A percentile compares a stretch with the other conserved stretches of the same genome.
These are phyloP conservation scores for Westerdykella ornata DNA, from an alignment of 2,329 filamentous ascomycete species.

Conservation along the genomic window DNA sequence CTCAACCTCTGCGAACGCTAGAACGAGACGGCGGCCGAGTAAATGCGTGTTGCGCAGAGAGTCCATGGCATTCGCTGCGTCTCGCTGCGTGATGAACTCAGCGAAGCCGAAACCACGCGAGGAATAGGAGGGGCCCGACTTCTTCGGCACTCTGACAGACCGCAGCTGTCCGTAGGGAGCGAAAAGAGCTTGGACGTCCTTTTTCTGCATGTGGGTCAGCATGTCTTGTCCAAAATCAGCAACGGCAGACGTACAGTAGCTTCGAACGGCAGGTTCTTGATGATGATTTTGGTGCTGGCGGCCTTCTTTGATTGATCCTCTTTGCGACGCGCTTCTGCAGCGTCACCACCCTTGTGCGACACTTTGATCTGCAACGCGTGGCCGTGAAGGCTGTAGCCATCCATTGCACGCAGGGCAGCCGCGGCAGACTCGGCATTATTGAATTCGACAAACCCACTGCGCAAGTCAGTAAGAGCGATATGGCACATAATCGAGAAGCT, in stretches of 20 bases:
- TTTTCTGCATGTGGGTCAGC: constrained; percentile 52
- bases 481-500: background rate
- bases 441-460: constrained; percentile 80
- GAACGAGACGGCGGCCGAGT: constrained; percentile 77
- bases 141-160: constrained; percentile 89
- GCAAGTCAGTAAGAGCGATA: background rate
- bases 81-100: constrained; percentile 84
- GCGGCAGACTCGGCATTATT: constrained; percentile 68
- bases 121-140: constrained; percentile 76
- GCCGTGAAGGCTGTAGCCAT: constrained; percentile 78
- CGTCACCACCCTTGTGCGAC: constrained; percentile 81
- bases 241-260: constrained; percentile 40
- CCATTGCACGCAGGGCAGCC: constrained; percentile 75
- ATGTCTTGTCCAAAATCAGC: constrained; percentile 2
- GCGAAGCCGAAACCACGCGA: constrained; percentile 95
- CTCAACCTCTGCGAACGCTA: constrained; percentile 87
- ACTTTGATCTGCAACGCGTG: constrained; percentile 80
- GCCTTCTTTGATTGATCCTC: constrained; percentile 78
- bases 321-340: constrained; percentile 75
- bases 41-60: constrained; percentile 89
- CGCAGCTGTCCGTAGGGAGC: constrained; percentile 86
- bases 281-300: constrained; percentile 83
- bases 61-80: constrained; percentile 85
- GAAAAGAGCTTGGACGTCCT: constrained; percentile 80
- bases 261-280: constrained; percentile 98